phyloP scores from a whole-genome alignment of 192 early-diverging fungal genomes.

The Podila minutissima region DNA sequence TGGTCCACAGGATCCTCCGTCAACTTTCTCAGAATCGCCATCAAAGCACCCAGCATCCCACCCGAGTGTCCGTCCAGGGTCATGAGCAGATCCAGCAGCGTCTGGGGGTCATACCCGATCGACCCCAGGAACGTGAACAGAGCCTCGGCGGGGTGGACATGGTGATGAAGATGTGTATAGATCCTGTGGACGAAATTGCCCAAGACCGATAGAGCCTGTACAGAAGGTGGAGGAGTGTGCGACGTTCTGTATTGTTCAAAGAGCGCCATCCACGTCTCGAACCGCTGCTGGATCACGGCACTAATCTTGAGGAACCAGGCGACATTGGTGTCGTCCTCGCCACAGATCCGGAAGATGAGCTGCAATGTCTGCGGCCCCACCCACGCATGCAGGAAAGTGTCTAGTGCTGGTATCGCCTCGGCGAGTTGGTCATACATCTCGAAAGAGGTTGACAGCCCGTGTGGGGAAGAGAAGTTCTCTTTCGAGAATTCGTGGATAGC shows the following conservation, averaged over 20 bases:
- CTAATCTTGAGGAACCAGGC: constrained; percentile 32
- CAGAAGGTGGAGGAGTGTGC: background rate
- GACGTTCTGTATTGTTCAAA: background rate
- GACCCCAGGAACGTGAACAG: constrained; percentile 22
- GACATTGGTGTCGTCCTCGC: constrained; percentile 34
- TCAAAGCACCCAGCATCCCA: constrained; percentile 40
- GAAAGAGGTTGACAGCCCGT: background rate
- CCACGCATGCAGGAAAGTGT: constrained; percentile 10
- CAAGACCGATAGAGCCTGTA: background rate
- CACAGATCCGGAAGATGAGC: constrained; percentile 20
- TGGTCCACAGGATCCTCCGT: constrained; percentile 18
- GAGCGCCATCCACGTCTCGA: background rate
- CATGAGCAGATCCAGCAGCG: constrained; percentile 28
- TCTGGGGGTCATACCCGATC: constrained; percentile 39
- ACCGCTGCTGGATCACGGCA: constrained; percentile 8
- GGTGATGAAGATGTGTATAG: background rate
- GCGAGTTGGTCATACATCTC: background rate
- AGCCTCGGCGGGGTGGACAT: constrained; percentile 24
- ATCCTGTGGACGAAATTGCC: background rate
- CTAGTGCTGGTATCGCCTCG: background rate
- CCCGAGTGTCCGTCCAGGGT: constrained; percentile 20
- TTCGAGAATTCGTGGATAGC: background rate
- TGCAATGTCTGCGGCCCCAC: constrained; percentile 9
- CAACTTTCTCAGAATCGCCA: constrained; percentile 20
- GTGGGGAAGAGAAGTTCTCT: background rate